Evolutionary conservation across 1,139 yeast genomes (phyloP), one percentile per base, ranked within the genome.

Genomic region (Meyerozyma smithsonii): DNA sequence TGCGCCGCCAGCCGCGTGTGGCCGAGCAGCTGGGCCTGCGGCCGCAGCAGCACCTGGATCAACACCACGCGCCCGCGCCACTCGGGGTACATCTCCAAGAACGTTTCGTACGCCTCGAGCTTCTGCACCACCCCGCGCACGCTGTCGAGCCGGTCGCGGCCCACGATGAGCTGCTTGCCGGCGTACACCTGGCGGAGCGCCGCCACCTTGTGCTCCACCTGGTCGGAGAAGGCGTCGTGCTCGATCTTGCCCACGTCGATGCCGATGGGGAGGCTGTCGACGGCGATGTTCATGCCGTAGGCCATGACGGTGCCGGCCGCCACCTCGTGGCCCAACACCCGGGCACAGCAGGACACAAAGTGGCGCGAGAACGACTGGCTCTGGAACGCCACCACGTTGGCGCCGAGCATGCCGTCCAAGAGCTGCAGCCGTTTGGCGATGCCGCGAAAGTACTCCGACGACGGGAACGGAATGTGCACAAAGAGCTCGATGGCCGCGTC

Each of bases 361-460:
- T 92, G 99, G 50, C 96, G 75, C 38, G 88, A 81, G 67, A 89
- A 92, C 5, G 92, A 81, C 42, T 78, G 81, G 44, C 88, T 80
- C 61, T 92, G 98, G 62, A 92, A 88, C 6, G 86, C 89, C 39
- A 92, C 76, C 51, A 82, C 76, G 57, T 88, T 88, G 4, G 96
- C 81, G 17, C 97, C 97, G 42, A 94, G 72, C 75, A 92, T 75
- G 18, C 98, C 97, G 55, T 88, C 95, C 44, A 92, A 69, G 38
- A 92, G 69, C 53, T 85, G 84, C 41, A 81, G 73, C 50, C 98
- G 75, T 60, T 86, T 85, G 32, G 96, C 83, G 35, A 92, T 64
- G 49, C 96, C 85, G 45, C 97, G 73, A 64, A 92, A 88, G 58
- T 89, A 88, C 62, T 92, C 98, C n/a, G 90, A 83, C 32, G 95